phyloP scores from a whole-genome alignment of 129 eudicot species.

The Dittrichia graveolens region DNA sequence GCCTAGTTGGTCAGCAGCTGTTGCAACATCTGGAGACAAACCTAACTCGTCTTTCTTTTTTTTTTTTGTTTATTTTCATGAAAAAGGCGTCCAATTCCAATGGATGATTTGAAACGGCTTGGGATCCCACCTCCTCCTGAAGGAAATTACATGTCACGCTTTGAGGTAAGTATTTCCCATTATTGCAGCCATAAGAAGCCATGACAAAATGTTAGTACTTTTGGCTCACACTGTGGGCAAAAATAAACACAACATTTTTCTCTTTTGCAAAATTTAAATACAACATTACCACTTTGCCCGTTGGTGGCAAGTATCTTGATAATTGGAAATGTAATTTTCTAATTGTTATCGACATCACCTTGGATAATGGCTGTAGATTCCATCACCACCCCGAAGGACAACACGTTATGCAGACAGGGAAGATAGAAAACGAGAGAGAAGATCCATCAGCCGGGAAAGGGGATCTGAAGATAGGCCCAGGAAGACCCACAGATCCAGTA shows the following conservation, averaged over 20 bases:
- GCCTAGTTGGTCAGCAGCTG: neutral
- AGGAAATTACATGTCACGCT: constrained; percentile 95
- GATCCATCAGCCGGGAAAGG: constrained; percentile 50
- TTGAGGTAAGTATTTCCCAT: constrained; percentile 52
- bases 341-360: neutral
- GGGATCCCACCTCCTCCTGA: constrained; percentile 96
- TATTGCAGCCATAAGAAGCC: constrained; percentile 7
- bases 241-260: neutral
- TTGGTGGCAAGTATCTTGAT: neutral
- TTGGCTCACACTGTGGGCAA: neutral
- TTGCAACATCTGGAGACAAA: neutral
- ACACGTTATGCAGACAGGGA: constrained; percentile 33
- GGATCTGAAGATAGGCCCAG: constrained; percentile 39
- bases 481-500: constrained; percentile 41
- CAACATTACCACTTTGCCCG: constrained; percentile 5
- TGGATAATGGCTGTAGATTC: constrained; percentile 41
- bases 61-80: neutral
- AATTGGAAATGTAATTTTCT: constrained; percentile 1
- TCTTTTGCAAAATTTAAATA: neutral
- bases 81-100: constrained; percentile 68
- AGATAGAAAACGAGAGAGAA: constrained; percentile 40
- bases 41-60: constrained; percentile 4
- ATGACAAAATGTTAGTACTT: neutral
- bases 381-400: constrained; percentile 78
- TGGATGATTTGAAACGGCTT: constrained; percentile 78